Conservation (phyloP, 371 early-diverging fungal genomes). For the Cokeromyces recurvatus region DNA sequence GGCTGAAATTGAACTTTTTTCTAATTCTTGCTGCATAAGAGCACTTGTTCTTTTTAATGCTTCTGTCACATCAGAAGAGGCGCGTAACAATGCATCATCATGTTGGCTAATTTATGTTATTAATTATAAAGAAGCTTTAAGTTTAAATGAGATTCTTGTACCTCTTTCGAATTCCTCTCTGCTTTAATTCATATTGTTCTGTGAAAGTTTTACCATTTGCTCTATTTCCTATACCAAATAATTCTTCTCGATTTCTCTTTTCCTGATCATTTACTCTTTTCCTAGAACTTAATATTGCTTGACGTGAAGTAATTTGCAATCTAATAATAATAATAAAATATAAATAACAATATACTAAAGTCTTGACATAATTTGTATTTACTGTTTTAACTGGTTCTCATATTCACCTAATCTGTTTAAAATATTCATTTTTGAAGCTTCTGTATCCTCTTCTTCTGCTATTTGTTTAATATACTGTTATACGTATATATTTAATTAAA, state of each 20-base stretch:
- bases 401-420: slow-evolving; percentile 49
- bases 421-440: slow-evolving; percentile 39
- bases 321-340: slow-evolving; percentile 21
- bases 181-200: slow-evolving; percentile 40
- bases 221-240: slow-evolving; percentile 40
- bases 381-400: slow-evolving; percentile 58
- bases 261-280: slow-evolving; percentile 53
- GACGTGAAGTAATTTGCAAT: slow-evolving; percentile 48
- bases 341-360: too few relatives aligned
- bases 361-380: too few relatives aligned
- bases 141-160: slow-evolving; percentile 3
- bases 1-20: slow-evolving; percentile 61
- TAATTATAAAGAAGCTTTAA: too few relatives aligned
- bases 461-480: slow-evolving; percentile 38
- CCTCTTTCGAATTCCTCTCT: slow-evolving; percentile 30
- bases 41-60: slow-evolving; percentile 62
- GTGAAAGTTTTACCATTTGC: slow-evolving; percentile 28
- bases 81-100: slow-evolving; percentile 41
- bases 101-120: slow-evolving; percentile 26
- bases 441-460: slow-evolving; percentile 62
- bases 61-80: slow-evolving; percentile 59
- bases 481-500: not conserved
- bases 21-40: slow-evolving; percentile 73
- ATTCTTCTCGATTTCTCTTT: slow-evolving; percentile 50
- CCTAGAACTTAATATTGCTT: slow-evolving; percentile 53